Evolutionary conservation across 495 filamentous ascomycete genomes (phyloP).

Genomic region (Alectoria sarmentosa): DNA sequence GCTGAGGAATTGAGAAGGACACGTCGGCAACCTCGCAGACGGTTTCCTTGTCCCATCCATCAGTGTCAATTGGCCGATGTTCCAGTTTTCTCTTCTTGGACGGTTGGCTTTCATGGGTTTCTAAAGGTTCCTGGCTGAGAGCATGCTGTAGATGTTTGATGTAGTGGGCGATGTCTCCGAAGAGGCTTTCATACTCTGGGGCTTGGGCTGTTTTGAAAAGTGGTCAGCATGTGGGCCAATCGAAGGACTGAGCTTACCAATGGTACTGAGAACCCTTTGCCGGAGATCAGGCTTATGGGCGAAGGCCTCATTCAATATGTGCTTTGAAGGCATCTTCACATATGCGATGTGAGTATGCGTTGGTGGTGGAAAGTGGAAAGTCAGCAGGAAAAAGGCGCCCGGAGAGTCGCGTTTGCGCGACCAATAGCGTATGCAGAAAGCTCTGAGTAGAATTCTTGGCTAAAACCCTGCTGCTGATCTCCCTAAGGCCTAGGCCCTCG

Average conservation of each 20-base stretch:
- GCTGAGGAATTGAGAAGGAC: constrained; percentile 70
- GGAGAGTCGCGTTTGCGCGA: constrained; percentile 12
- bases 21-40: constrained; percentile 59
- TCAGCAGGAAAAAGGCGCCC: not conserved
- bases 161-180: constrained; percentile 45
- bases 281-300: constrained; percentile 13
- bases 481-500: no score
- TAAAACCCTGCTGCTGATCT: not conserved
- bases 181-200: constrained; percentile 27
- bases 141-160: constrained; percentile 35
- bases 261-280: constrained; percentile 7
- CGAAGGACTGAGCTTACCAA: constrained; percentile 4
- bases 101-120: constrained; percentile 30
- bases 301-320: constrained; percentile 14
- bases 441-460: not conserved
- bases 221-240: constrained; percentile 14
- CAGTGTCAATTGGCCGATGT: constrained; percentile 37
- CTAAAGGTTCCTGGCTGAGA: constrained; percentile 18
- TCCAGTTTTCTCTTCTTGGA: constrained; percentile 53
- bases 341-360: not conserved
- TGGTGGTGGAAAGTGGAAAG: not conserved
- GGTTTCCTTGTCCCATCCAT: constrained; percentile 35
- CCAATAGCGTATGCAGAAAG: no score
- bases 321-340: not conserved
- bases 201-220: constrained; percentile 4